These are phyloP conservation scores for Irineochytrium annulatum DNA, from an alignment of 192 early-diverging fungal species.

Conservation along the genomic window DNA sequence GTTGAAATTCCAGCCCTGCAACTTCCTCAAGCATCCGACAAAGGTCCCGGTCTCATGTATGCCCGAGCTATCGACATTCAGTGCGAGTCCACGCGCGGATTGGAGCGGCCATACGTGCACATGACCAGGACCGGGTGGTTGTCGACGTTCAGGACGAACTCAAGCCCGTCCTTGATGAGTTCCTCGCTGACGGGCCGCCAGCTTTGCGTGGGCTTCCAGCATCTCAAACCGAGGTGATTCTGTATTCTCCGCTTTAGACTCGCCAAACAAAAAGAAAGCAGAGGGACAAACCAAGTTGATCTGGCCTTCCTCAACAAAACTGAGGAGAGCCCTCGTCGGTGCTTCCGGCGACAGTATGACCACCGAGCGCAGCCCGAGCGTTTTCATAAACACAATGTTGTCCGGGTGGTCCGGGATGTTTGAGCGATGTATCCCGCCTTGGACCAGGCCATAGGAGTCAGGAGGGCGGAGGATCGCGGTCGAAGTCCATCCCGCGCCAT, in stretches of 20 bases:
- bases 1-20: constrained; percentile 96
- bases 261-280: background rate
- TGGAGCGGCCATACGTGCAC: constrained; percentile 83
- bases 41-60: constrained; percentile 91
- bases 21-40: constrained; percentile 86
- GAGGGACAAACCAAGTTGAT: background rate
- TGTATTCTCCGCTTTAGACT: background rate
- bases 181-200: constrained; percentile 95
- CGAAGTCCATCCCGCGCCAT: no score
- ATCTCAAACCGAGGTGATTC: constrained; percentile 2
- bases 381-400: constrained; percentile 76
- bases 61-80: constrained; percentile 58
- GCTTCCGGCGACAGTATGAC: constrained; percentile 75
- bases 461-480: no score
- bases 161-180: constrained; percentile 90
- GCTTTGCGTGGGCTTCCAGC: background rate
- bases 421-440: constrained; percentile 80
- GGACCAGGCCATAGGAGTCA: constrained; percentile 86
- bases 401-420: constrained; percentile 65
- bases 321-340: constrained; percentile 7
- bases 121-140: constrained; percentile 87
- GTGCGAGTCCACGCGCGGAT: background rate
- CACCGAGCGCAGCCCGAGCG: constrained; percentile 70
- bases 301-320: background rate
- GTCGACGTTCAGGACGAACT: constrained; percentile 72